A percentile compares a stretch with the other conserved stretches of the same genome.
phyloP scores from a whole-genome alignment of 2,329 filamentous ascomycete genomes.

The Fusarium annulatum region DNA sequence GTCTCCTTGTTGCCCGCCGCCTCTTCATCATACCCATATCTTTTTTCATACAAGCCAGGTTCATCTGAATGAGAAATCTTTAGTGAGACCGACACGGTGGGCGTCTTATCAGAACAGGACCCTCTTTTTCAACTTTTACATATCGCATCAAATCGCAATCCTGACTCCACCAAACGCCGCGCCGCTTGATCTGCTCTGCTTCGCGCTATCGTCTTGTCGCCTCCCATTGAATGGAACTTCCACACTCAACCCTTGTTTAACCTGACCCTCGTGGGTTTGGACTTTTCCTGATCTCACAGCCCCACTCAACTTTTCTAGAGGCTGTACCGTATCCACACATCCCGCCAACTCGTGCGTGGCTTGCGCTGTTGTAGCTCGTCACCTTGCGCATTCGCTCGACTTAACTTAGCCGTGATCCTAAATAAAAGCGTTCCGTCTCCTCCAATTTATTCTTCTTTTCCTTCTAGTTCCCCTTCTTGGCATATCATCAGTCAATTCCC shows the following conservation, averaged over 20 bases:
- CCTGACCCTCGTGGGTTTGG: slow-evolving; percentile 31
- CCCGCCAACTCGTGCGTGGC: slow-evolving; percentile 39
- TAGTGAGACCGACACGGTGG: slow-evolving; percentile 33
- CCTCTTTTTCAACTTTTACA: slow-evolving; percentile 45
- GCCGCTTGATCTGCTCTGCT: slow-evolving; percentile 41
- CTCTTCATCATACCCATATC: slow-evolving; percentile 8
- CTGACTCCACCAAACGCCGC: slow-evolving; percentile 41
- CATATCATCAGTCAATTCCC: slow-evolving; percentile 28
- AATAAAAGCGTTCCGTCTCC: slow-evolving; percentile 45
- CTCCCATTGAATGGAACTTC: slow-evolving; percentile 35
- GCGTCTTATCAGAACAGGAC: slow-evolving; percentile 45
- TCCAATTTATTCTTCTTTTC: slow-evolving; percentile 38
- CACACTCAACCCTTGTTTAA: slow-evolving; percentile 32
- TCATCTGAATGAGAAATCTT: slow-evolving; percentile 22
- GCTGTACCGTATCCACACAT: slow-evolving; percentile 37
- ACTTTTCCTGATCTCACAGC: slow-evolving; percentile 40
- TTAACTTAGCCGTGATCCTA: slow-evolving; percentile 35
- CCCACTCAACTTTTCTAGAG: slow-evolving; percentile 37
- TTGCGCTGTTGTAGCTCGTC: slow-evolving; percentile 36
- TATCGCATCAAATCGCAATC: slow-evolving; percentile 30
- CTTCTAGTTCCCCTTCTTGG: slow-evolving; percentile 37
- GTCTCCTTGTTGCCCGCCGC: slow-evolving; percentile 7
- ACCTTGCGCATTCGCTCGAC: slow-evolving; percentile 29
- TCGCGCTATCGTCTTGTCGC: slow-evolving; percentile 35
- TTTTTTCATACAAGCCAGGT: slow-evolving; percentile 21